Conservation (phyloP, 345 rosid species). For the Heritiera fomes region DNA sequence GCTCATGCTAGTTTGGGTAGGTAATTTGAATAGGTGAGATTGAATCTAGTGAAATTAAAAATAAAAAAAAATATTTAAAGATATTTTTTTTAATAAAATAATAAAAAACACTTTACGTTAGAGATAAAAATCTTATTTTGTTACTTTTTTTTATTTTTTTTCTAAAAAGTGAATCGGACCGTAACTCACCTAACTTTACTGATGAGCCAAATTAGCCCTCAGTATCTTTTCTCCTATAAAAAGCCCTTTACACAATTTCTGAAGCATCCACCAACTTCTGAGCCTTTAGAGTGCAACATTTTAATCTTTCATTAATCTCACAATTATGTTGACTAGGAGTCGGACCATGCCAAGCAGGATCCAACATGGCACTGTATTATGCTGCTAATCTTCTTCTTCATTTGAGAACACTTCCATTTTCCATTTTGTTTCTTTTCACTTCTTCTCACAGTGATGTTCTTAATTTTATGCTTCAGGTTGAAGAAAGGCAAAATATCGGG, state of each 20-base stretch:
- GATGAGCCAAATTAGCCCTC: not conserved
- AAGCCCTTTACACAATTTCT: not conserved
- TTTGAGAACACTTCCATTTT: not conserved
- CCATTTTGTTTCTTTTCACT: not conserved
- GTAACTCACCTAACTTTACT: too few species aligned
- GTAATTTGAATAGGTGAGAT: too few species aligned
- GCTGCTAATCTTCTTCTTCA: not conserved
- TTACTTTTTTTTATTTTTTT: too few species aligned
- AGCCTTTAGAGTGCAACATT: not conserved
- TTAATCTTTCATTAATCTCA: constrained; percentile 3
- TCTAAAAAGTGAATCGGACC: too few species aligned
- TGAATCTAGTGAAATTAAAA: too few species aligned
- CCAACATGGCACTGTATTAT: constrained; percentile 41
- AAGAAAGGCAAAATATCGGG: constrained; percentile 51
- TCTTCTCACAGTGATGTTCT: not conserved
- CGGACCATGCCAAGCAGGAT: constrained; percentile 60
- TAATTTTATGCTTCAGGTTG: constrained; percentile 34
- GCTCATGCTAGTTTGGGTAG: too few species aligned
- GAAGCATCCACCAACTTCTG: not conserved
- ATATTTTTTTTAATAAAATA: too few species aligned
- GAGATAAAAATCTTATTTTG: too few species aligned
- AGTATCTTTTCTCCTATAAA: constrained; percentile 14
- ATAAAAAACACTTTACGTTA: too few species aligned
- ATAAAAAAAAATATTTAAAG: too few species aligned
- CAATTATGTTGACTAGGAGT: constrained; percentile 52